A percentile compares a stretch with the other conserved stretches of the same genome.
Conservation (phyloP, 306 rosid genomes). For the Alnus glutinosa region DNA sequence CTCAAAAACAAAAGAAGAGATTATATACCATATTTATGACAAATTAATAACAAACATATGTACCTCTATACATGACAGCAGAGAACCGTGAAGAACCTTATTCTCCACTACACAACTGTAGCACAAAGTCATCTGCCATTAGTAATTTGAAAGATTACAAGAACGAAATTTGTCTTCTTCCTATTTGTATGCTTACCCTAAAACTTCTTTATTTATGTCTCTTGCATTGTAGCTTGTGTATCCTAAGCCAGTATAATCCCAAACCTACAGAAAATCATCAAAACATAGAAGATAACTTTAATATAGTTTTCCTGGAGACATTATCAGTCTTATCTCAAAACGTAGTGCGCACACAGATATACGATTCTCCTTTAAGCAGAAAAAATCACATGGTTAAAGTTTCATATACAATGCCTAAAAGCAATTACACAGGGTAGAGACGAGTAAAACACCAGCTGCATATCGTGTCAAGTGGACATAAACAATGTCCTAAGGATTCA, state of each 20-base stretch:
- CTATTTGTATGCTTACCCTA: constrained; percentile 60
- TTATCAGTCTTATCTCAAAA: background rate
- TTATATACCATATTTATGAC: background rate
- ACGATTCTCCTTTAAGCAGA: background rate
- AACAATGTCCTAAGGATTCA: background rate
- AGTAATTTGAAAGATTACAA: constrained; percentile 23
- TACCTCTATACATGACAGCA: constrained; percentile 82
- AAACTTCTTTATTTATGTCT: constrained; percentile 76
- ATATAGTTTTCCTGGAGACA: background rate
- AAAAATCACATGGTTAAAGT: background rate
- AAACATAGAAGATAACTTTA: constrained; percentile 5
- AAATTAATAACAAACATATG: constrained; percentile 11
- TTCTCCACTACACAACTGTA: constrained; percentile 91
- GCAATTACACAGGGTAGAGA: background rate
- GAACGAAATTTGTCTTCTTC: constrained; percentile 21
- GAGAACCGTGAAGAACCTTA: constrained; percentile 78
- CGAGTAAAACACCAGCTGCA: background rate
- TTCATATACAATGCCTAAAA: background rate
- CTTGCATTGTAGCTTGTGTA: constrained; percentile 79
- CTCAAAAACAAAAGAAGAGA: background rate
- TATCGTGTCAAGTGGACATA: background rate
- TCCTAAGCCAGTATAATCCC: constrained; percentile 93
- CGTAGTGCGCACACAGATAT: background rate
- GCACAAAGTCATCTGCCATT: constrained; percentile 29
- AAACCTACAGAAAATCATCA: constrained; percentile 57